Base-by-base conservation (phyloP, 257 asterid species). In the Ajuga chamaepitys region DNA sequence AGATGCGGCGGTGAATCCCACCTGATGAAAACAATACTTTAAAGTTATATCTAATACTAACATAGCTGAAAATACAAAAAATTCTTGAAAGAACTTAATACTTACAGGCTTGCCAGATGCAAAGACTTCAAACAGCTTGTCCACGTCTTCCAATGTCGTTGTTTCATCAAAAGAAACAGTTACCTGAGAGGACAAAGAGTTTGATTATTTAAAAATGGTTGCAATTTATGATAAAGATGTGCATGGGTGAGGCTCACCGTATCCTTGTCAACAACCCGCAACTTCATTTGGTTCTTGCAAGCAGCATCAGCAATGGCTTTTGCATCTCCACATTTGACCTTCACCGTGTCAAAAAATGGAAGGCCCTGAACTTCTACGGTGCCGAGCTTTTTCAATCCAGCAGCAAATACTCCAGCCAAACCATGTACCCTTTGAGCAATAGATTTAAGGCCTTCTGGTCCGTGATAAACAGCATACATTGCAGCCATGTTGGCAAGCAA, bases 401-500 rank as follows among this genome's bases (percentile, higher is more conserved):
- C 82, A 26, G 95, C 86, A 55, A 94, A 78, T 32, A 83, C 66
- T 50, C 83, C 97, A 11, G 99, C 97, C 73, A 94, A 87, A 70
- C 96, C 97, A 61, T 94, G 97, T 55, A 94, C 99, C 66, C 99
- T 82, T 63, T 88, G 95, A 32, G 91, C 95, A 61, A 94, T 94
- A 57, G 85, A 73, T 78, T 94, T 90, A 16, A 94, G 96, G 76
- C 99, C 99, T 73, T 83, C 97, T 1, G 99, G 98, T 59, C 99
- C 99, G 59, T 94, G 99, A 78, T 94, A 94, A 65, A 94, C 95
- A 59, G 99, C 99, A 74, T 80, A 94, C 97, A 88, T 94, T 12
- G 97, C 95, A 79, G 99, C 96, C 97, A 94, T 94, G 86, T 90
- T 90, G 32, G 99, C 99, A 58, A 94, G 94, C 83, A 94, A 82